phyloP scores from a whole-genome alignment of 2,329 filamentous ascomycete genomes.

The Colletotrichum sp. region DNA sequence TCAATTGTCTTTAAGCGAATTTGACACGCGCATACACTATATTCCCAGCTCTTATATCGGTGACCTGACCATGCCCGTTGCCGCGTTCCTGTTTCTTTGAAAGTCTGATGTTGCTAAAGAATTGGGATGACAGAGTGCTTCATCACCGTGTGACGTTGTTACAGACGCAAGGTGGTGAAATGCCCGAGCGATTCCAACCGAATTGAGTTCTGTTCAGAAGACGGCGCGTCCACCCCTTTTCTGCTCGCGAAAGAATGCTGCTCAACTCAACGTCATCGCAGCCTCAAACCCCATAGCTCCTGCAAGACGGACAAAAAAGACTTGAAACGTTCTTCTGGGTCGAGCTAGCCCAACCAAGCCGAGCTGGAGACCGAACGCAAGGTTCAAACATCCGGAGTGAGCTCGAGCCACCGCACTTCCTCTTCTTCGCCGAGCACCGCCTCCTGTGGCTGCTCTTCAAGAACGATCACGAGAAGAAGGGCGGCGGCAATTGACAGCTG shows the following conservation, averaged over 20 bases:
- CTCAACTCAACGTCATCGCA: neutral
- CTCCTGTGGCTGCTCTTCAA: neutral
- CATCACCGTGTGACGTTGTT: neutral
- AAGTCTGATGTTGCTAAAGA: too few species aligned
- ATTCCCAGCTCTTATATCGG: too few species aligned
- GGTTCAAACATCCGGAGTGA: neutral
- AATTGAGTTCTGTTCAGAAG: neutral
- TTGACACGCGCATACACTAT: too few species aligned
- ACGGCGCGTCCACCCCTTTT: neutral
- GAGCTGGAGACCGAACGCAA: neutral
- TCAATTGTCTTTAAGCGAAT: too few species aligned
- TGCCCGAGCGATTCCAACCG: neutral
- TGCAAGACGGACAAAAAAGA: neutral
- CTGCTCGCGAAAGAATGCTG: neutral
- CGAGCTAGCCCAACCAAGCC: neutral
- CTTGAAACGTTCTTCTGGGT: neutral
- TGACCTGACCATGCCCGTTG: too few species aligned
- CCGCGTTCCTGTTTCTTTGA: too few species aligned
- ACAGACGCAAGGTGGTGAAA: neutral
- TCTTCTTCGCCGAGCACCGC: neutral
- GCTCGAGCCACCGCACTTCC: slow-evolving; percentile 5
- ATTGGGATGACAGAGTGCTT: neutral
- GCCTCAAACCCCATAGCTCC: neutral
- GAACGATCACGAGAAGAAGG: neutral
- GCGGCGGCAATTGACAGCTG: neutral